phyloP scores from a whole-genome alignment of 306 rosid genomes.

The Quercus engelmannii region DNA sequence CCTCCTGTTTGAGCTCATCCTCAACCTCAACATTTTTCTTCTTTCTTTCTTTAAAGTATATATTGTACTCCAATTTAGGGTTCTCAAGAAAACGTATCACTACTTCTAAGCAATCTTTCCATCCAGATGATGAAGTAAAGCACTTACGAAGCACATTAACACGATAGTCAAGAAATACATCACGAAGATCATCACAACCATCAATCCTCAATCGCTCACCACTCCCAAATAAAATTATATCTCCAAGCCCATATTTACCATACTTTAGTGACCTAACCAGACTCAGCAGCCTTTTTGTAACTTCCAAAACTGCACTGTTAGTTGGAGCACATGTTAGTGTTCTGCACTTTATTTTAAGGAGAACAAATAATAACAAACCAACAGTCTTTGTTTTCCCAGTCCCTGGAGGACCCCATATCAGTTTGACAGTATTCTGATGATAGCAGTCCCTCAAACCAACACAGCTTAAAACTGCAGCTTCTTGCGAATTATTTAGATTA shows the following conservation, averaged over 20 bases:
- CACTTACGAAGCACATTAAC: neutral
- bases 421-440: conserved; percentile 13
- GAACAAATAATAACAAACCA: conserved; percentile 1
- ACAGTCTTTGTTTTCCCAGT: conserved; percentile 23
- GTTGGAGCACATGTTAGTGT: conserved; percentile 31
- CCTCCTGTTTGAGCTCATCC: neutral
- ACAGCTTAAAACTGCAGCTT: conserved; percentile 14
- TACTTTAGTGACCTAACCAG: neutral
- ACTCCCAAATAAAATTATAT: conserved; percentile 34
- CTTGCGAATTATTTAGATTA: conserved; percentile 12
- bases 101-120: conserved; percentile 10
- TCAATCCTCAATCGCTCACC: conserved; percentile 19
- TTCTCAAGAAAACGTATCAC: conserved; percentile 30
- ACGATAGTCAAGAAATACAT: conserved; percentile 25
- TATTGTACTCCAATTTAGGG: conserved; percentile 7
- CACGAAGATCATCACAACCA: conserved; percentile 10
- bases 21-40: neutral
- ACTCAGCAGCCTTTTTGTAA: conserved; percentile 8
- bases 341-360: conserved; percentile 9
- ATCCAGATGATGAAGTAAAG: neutral
- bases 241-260: conserved; percentile 27
- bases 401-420: conserved; percentile 40
- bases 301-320: conserved; percentile 17
- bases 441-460: neutral
- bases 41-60: neutral